Percentiles rank a stretch among this genome's conserved stretches.
Evolutionary conservation across 495 filamentous ascomycete species (phyloP).

Genomic region (Penicillium crystallinum): DNA sequence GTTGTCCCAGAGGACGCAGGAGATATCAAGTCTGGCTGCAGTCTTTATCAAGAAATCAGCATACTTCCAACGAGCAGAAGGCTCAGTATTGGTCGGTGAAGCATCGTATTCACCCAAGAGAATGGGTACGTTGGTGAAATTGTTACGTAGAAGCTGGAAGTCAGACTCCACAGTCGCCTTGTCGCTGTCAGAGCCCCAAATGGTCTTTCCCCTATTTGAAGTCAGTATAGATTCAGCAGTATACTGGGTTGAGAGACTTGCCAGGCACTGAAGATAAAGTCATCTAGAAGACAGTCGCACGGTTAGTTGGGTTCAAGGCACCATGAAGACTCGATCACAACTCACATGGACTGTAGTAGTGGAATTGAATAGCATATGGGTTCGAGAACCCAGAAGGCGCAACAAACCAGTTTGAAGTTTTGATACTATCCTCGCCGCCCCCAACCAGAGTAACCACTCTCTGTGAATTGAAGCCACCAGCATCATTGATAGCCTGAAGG

Average conservation of each 20-base stretch:
- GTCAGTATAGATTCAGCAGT: neutral
- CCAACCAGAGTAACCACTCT: slow-evolving; percentile 55
- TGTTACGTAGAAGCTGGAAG: slow-evolving; percentile 45
- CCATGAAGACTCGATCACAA: neutral
- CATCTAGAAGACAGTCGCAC: slow-evolving; percentile 17
- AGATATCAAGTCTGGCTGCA: slow-evolving; percentile 40
- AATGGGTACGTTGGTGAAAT: slow-evolving; percentile 51
- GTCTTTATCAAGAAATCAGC: slow-evolving; percentile 49
- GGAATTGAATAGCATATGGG: slow-evolving; percentile 59
- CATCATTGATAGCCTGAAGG: slow-evolving; percentile 47
- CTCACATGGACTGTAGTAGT: slow-evolving; percentile 58
- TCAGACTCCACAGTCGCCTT: slow-evolving; percentile 47
- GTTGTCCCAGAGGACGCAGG: slow-evolving; percentile 56
- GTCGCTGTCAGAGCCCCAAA: slow-evolving; percentile 54
- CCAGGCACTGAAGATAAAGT: slow-evolving; percentile 49
- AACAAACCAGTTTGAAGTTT: slow-evolving; percentile 52
- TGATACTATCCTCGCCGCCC: slow-evolving; percentile 43
- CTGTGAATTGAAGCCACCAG: slow-evolving; percentile 52
- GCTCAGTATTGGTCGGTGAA: slow-evolving; percentile 43
- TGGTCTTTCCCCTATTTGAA: slow-evolving; percentile 48
- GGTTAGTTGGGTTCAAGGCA: neutral
- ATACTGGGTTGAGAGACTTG: neutral
- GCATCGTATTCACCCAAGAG: slow-evolving; percentile 58
- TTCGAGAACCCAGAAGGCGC: slow-evolving; percentile 45
- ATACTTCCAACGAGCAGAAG: slow-evolving; percentile 54